A percentile compares a stretch with the other conserved stretches of the same genome.
phyloP scores from a whole-genome alignment of 2,329 filamentous ascomycete genomes.

The Furcasterigmium sp. region DNA sequence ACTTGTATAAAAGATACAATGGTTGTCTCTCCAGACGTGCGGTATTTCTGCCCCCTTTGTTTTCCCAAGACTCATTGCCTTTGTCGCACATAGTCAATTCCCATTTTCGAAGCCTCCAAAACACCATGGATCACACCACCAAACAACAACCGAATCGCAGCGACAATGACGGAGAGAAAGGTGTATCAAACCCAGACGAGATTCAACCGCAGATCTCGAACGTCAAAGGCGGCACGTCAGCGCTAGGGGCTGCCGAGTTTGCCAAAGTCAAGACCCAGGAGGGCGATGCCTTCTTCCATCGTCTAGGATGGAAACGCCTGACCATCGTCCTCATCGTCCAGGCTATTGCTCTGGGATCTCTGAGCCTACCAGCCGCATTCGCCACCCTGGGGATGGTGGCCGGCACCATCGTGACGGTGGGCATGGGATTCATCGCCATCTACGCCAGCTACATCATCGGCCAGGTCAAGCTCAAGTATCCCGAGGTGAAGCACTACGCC shows the following conservation, averaged over 20 bases:
- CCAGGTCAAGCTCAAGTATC: slow-evolving; percentile 43
- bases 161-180: not conserved
- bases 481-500: slow-evolving; percentile 60
- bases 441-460: slow-evolving; percentile 43
- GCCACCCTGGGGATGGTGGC: slow-evolving; percentile 48
- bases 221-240: no score
- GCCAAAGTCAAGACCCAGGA: not conserved
- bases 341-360: slow-evolving; percentile 48
- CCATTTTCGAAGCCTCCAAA: no score
- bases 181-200: slow-evolving; percentile 2
- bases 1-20: no score
- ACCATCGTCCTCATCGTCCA: slow-evolving; percentile 51
- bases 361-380: slow-evolving; percentile 47
- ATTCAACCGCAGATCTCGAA: slow-evolving; percentile 9
- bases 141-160: no score
- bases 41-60: no score
- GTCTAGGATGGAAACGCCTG: slow-evolving; percentile 53
- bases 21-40: no score
- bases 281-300: slow-evolving; percentile 38
- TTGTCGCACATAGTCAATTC: no score
- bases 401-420: slow-evolving; percentile 36
- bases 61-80: no score
- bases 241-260: not conserved
- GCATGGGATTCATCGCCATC: slow-evolving; percentile 39
- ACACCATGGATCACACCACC: no score